Evolutionary conservation across 495 filamentous ascomycete genomes (phyloP).

Genomic region (Pyronema domesticum): DNA sequence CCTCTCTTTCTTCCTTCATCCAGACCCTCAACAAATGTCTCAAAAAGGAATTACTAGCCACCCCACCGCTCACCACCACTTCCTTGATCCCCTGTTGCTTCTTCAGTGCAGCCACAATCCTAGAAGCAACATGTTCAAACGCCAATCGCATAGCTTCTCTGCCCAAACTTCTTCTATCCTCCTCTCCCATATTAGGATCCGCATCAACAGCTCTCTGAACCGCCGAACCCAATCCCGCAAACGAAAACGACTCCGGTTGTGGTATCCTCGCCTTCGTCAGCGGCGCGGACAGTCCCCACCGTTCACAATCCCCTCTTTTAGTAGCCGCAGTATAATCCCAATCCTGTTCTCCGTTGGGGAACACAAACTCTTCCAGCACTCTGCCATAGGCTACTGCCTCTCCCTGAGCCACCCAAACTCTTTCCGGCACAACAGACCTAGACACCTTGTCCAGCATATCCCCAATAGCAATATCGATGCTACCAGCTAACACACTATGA

Average conservation of each 20-base stretch:
- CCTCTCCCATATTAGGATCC: slow-evolving; percentile 19
- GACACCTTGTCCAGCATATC: slow-evolving; percentile 73
- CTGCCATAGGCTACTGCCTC: slow-evolving; percentile 53
- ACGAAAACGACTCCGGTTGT: slow-evolving; percentile 35
- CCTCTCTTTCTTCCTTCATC: slow-evolving; percentile 43
- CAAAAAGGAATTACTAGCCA: slow-evolving; percentile 67
- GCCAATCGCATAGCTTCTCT: slow-evolving; percentile 52
- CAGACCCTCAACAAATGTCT: slow-evolving; percentile 44
- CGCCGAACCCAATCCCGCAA: slow-evolving; percentile 42
- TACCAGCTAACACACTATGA: slow-evolving; percentile 54
- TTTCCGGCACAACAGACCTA: slow-evolving; percentile 46
- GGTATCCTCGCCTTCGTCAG: slow-evolving; percentile 8
- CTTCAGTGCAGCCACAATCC: slow-evolving; percentile 50
- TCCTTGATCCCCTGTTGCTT: slow-evolving; percentile 31
- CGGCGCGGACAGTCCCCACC: neutral
- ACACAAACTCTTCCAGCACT: slow-evolving; percentile 59
- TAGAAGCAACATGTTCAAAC: slow-evolving; percentile 74
- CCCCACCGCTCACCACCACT: slow-evolving; percentile 73
- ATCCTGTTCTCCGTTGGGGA: slow-evolving; percentile 31
- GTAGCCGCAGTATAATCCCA: too few relatives aligned
- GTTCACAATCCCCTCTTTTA: slow-evolving; percentile 25
- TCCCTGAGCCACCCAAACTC: slow-evolving; percentile 18
- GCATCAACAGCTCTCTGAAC: slow-evolving; percentile 27
- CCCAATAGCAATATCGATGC: slow-evolving; percentile 61
- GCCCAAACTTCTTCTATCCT: slow-evolving; percentile 46